Evolutionary conservation across 108 stramenopile species (phyloP).

Genomic region (Pseudonitzschia delicatissima): DNA sequence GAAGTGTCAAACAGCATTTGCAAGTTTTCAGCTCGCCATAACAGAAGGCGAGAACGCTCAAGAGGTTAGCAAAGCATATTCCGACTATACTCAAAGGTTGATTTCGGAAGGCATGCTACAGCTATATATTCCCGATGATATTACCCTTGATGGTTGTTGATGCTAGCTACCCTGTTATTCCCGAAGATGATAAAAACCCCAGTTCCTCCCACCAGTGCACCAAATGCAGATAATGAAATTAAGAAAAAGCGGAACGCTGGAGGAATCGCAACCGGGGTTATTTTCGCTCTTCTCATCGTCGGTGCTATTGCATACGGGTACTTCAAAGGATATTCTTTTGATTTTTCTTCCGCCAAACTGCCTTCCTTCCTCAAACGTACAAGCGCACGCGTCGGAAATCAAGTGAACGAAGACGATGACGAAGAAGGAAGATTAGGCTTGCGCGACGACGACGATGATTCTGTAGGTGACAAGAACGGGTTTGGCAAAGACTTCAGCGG

Average conservation of each 20-base stretch:
- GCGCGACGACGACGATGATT: slow-evolving; percentile 17
- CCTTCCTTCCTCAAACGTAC: slow-evolving; percentile 5
- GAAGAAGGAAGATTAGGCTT: not conserved
- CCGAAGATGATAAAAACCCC: slow-evolving; percentile 9
- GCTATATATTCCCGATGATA: no score
- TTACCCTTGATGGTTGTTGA: slow-evolving; percentile 19
- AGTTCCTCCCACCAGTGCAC: slow-evolving; percentile 18
- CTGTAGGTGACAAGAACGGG: slow-evolving; percentile 13
- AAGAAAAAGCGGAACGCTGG: slow-evolving; percentile 6
- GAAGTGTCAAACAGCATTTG: slow-evolving; percentile 34
- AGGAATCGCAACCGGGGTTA: slow-evolving; percentile 16
- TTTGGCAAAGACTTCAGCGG: not conserved
- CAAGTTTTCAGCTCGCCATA: slow-evolving; percentile 27
- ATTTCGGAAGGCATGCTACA: slow-evolving; percentile 13
- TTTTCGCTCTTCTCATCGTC: slow-evolving; percentile 16
- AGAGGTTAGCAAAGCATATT: slow-evolving; percentile 12
- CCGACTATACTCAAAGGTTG: slow-evolving; percentile 19
- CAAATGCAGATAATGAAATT: not conserved
- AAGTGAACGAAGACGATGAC: slow-evolving; percentile 10
- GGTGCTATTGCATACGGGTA: slow-evolving; percentile 18
- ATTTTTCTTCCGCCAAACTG: not conserved
- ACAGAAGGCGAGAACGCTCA: slow-evolving; percentile 24
- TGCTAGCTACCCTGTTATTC: slow-evolving; percentile 22
- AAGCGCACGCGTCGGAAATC: not conserved
- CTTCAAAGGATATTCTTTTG: slow-evolving; percentile 2